Conservation (phyloP, 2,329 filamentous ascomycete species). For the Esteya vermicola region DNA sequence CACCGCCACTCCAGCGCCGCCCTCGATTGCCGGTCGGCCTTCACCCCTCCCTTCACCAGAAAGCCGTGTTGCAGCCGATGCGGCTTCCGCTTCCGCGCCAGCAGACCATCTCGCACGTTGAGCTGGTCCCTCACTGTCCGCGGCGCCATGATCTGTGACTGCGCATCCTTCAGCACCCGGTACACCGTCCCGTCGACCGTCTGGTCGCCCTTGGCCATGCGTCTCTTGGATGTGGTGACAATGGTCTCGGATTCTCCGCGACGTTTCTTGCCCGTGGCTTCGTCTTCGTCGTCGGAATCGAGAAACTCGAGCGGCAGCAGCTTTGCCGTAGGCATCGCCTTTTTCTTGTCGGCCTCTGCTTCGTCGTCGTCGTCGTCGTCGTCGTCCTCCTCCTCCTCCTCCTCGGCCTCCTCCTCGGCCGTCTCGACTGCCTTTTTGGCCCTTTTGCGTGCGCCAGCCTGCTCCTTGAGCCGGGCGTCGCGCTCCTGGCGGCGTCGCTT, state of each 20-base stretch:
- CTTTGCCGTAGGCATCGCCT: conserved; percentile 20
- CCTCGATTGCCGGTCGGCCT: neutral
- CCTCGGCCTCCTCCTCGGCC: conserved; percentile 9
- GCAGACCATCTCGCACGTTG: conserved; percentile 27
- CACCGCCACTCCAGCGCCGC: neutral
- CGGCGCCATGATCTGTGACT: conserved; percentile 34
- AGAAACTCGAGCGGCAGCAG: conserved; percentile 40
- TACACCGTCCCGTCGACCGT: conserved; percentile 39
- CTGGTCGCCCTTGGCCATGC: conserved; percentile 24
- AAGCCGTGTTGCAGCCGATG: conserved; percentile 28
- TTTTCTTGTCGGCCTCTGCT: conserved; percentile 15
- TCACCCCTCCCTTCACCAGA: conserved; percentile 20
- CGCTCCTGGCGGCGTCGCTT: conserved; percentile 43
- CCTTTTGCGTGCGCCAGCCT: conserved; percentile 34
- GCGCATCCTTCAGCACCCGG: conserved; percentile 28
- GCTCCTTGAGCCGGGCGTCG: conserved; percentile 38
- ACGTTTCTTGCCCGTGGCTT: conserved; percentile 12
- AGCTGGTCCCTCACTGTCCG: conserved; percentile 27
- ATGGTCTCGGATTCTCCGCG: neutral
- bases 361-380: conserved; percentile 9
- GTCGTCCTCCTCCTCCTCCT: conserved; percentile 5
- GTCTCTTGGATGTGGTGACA: neutral
- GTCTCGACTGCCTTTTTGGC: conserved; percentile 8
- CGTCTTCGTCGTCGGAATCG: conserved; percentile 31
- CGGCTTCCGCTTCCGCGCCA: conserved; percentile 26